These are phyloP conservation scores for Phytophthora hibernalis DNA, from an alignment of 352 stramenopile species.

Conservation along the genomic window DNA sequence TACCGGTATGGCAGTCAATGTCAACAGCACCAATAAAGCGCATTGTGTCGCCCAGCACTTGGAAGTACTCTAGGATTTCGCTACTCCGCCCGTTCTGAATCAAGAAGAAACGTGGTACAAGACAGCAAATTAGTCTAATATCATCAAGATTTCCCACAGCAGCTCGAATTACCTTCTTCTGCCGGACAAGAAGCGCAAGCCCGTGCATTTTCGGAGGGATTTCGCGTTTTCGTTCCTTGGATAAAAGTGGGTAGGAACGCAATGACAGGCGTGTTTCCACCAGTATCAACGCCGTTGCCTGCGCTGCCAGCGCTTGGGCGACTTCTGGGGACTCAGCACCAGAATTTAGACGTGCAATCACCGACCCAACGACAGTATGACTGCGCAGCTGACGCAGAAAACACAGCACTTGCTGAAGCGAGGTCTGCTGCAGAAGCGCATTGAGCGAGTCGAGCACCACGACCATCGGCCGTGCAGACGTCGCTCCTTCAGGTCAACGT, in stretches of 20 bases:
- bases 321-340: constrained; percentile 27
- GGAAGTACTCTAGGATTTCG: constrained; percentile 76
- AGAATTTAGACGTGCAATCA: constrained; percentile 59
- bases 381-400: constrained; percentile 51
- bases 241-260: constrained; percentile 58
- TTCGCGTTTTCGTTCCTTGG: constrained; percentile 64
- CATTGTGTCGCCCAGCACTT: constrained; percentile 34
- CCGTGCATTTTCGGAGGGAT: constrained; percentile 71
- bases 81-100: constrained; percentile 67
- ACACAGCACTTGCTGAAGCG: constrained; percentile 48
- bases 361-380: constrained; percentile 45
- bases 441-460: constrained; percentile 77
- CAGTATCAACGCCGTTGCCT: constrained; percentile 56
- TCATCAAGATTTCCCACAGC: not conserved
- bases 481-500: constrained; percentile 3
- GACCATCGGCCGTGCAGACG: constrained; percentile 48
- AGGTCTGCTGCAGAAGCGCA: constrained; percentile 57
- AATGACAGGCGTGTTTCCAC: constrained; percentile 71
- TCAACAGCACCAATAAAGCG: constrained; percentile 31
- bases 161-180: constrained; percentile 62
- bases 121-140: constrained; percentile 25
- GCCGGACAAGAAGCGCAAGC: constrained; percentile 60
- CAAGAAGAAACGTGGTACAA: not conserved
- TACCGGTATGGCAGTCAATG: not conserved
- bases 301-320: constrained; percentile 38